Evolutionary conservation across 345 rosid genomes (phyloP).

Genomic region (Eucalyptus cloeziana): DNA sequence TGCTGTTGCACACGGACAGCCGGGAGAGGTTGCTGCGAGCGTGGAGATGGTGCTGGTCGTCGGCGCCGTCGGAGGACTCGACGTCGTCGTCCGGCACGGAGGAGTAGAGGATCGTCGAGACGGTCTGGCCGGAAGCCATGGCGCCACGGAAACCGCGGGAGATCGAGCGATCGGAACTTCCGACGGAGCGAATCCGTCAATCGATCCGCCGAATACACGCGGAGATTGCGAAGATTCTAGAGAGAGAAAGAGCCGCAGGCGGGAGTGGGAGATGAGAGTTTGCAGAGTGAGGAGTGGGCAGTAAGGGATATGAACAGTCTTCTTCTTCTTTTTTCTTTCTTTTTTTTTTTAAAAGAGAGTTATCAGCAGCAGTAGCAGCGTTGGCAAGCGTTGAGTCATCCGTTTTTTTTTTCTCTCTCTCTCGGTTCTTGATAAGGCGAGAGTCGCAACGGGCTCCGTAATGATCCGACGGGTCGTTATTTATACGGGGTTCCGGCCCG

Average conservation of each 20-base stretch:
- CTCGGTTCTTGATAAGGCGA: background rate
- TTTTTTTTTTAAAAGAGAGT: background rate
- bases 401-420: background rate
- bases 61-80: slow-evolving; percentile 39
- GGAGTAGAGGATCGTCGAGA: background rate
- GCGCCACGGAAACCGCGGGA: background rate
- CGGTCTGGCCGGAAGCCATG: background rate
- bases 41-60: slow-evolving; percentile 21
- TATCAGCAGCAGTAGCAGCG: background rate
- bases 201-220: background rate
- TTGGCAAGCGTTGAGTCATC: background rate
- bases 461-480: background rate
- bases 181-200: background rate
- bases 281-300: background rate
- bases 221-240: background rate
- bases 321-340: rapidly evolving
- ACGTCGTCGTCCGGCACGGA: background rate
- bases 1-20: slow-evolving; percentile 60
- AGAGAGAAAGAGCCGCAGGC: background rate
- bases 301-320: background rate
- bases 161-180: background rate
- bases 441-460: background rate
- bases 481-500: background rate
- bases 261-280: background rate
- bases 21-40: slow-evolving; percentile 44